Conservation (phyloP, 148 eudicot species). For the Rhododendron mucronatum region DNA sequence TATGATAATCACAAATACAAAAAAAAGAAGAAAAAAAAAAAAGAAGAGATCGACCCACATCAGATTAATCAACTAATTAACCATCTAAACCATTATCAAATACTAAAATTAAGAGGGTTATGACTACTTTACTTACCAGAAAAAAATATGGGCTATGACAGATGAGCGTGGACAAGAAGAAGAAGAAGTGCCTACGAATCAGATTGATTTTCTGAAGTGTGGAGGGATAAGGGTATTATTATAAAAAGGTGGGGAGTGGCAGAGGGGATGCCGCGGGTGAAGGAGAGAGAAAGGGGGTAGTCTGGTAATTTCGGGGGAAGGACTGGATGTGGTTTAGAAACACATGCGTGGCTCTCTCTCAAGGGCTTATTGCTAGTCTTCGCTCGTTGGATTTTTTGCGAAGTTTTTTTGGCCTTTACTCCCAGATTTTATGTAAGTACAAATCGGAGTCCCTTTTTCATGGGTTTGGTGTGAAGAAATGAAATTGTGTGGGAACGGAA, state of each 20-base stretch:
- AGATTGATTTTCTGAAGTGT: not conserved
- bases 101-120: not conserved
- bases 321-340: conserved; percentile 22
- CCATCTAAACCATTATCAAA: not conserved
- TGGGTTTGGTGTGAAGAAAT: not conserved
- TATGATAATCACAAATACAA: not conserved
- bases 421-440: not conserved
- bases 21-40: not conserved
- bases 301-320: conserved; percentile 12
- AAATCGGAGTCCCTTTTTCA: not conserved
- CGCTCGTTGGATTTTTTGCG: not conserved
- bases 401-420: not conserved
- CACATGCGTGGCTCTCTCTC: conserved; percentile 19
- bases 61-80: not conserved
- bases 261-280: not conserved
- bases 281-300: conserved; percentile 1
- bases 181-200: not conserved
- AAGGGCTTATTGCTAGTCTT: not conserved
- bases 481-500: not conserved
- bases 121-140: not conserved
- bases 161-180: not conserved
- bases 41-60: not conserved
- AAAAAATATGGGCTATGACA: not conserved
- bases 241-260: not conserved
- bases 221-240: not conserved